Percentiles rank a stretch among this genome's conserved stretches.
Conservation (phyloP, 2,329 filamentous ascomycete genomes). For the Fusarium tricinctum region DNA sequence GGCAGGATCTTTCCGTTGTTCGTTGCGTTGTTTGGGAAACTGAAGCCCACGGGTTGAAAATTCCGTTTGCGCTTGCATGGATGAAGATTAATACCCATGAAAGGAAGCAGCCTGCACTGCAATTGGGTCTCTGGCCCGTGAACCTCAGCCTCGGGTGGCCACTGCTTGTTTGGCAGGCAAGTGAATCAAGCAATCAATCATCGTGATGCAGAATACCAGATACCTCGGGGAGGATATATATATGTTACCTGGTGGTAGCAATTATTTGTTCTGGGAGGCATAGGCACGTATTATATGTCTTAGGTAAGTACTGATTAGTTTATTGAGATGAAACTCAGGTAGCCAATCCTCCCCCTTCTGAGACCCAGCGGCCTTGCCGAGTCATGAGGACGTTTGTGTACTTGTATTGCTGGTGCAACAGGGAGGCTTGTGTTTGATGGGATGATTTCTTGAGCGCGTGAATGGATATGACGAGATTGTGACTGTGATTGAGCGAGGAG, state of each 20-base stretch:
- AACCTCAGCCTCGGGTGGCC: slow-evolving; percentile 37
- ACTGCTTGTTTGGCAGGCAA: slow-evolving; percentile 19
- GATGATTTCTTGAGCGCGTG: slow-evolving; percentile 2
- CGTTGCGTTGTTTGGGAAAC: slow-evolving; percentile 4
- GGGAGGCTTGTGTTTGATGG: slow-evolving; percentile 11
- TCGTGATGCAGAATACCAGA: slow-evolving; percentile 6
- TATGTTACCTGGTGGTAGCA: background rate
- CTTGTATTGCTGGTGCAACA: slow-evolving; percentile 31
- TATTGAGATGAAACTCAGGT: slow-evolving; percentile 15
- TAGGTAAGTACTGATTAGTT: background rate
- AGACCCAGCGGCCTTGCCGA: slow-evolving; percentile 22
- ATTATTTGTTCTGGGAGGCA: slow-evolving; percentile 8
- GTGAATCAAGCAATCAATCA: background rate
- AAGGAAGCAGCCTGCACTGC: slow-evolving; percentile 23
- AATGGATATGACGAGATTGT: slow-evolving; percentile 23
- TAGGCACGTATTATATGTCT: slow-evolving; percentile 12
- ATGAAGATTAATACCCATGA: slow-evolving; percentile 29
- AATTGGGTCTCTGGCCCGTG: slow-evolving; percentile 31
- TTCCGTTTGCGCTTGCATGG: slow-evolving; percentile 28
- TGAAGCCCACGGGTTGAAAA: slow-evolving; percentile 16
- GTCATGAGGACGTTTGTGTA: slow-evolving; percentile 33
- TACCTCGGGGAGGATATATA: too few species aligned
- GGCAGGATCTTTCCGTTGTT: slow-evolving; percentile 4
- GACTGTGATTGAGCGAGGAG: background rate
- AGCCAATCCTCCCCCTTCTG: slow-evolving; percentile 18